A percentile compares a stretch with the other conserved stretches of the same genome.
Conservation (phyloP, 805 yeast genomes). For the Candida quercuum region DNA sequence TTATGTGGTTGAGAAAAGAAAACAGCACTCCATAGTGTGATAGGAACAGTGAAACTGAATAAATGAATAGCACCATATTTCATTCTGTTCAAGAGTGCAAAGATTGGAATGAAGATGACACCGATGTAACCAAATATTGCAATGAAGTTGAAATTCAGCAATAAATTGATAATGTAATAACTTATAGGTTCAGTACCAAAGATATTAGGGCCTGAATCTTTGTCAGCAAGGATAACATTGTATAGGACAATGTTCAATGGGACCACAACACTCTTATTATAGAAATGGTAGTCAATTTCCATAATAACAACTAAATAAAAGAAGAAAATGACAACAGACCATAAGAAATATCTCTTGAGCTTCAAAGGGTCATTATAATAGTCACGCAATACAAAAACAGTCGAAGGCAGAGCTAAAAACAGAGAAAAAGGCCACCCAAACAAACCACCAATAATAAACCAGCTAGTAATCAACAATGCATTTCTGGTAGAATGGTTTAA, state of each 20-base stretch:
- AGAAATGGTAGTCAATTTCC: conserved; percentile 55
- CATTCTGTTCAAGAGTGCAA: conserved; percentile 11
- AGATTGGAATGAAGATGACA: conserved; percentile 25
- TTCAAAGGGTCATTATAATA: conserved; percentile 4
- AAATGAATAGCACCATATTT: conserved; percentile 10
- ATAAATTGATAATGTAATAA: conserved; percentile 64
- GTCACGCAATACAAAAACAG: conserved; percentile 29
- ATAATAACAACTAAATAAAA: conserved; percentile 26
- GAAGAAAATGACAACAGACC: conserved; percentile 21
- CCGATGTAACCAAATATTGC: conserved; percentile 38
- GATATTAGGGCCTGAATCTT: conserved; percentile 76
- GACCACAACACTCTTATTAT: conserved; percentile 56
- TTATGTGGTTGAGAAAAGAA: conserved; percentile 82
- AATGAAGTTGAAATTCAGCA: conserved; percentile 67
- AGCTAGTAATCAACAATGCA: conserved; percentile 30
- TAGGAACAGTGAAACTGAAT: conserved; percentile 39
- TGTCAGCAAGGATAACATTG: conserved; percentile 67
- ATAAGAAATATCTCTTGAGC: conserved; percentile 13
- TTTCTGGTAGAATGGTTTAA: conserved; percentile 9
- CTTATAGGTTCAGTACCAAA: conserved; percentile 81
- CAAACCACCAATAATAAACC: conserved; percentile 62
- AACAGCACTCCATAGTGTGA: conserved; percentile 60
- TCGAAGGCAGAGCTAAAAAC: conserved; percentile 57
- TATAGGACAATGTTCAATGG: conserved; percentile 80
- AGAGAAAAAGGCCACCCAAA: conserved; percentile 91